Evolutionary conservation across 208 protist species (phyloP).

Genomic region (Leishmania braziliensis): DNA sequence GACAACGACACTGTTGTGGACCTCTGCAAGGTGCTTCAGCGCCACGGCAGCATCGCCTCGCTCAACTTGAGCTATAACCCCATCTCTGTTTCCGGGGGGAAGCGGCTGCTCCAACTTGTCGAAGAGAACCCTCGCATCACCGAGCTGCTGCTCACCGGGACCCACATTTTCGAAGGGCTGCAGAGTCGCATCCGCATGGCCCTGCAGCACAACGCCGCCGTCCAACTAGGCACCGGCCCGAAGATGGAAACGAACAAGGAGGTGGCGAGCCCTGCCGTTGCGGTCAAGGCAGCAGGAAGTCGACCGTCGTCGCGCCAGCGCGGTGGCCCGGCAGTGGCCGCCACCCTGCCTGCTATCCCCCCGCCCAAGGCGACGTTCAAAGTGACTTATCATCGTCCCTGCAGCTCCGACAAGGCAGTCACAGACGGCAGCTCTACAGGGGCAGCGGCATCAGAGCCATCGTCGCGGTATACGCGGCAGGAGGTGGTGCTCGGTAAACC

Average conservation of each 20-base stretch:
- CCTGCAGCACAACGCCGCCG: slow-evolving; percentile 42
- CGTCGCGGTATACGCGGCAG: slow-evolving; percentile 16
- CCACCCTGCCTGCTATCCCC: slow-evolving; percentile 1
- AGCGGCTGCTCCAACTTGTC: slow-evolving; percentile 71
- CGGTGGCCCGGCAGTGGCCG: background rate
- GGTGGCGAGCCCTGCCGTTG: background rate
- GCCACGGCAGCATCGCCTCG: slow-evolving; percentile 66
- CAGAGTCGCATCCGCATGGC: slow-evolving; percentile 61
- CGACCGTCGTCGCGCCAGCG: background rate
- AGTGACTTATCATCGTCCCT: slow-evolving; percentile 8
- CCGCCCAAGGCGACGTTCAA: slow-evolving; percentile 23
- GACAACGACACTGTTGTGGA: slow-evolving; percentile 70
- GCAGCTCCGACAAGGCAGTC: background rate
- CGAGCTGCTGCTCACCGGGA: slow-evolving; percentile 66
- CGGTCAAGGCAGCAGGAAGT: background rate
- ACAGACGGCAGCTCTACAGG: background rate
- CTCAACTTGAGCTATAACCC: slow-evolving; percentile 82
- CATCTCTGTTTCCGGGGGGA: slow-evolving; percentile 76
- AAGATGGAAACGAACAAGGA: slow-evolving; percentile 30
- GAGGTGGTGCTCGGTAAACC: slow-evolving; percentile 21
- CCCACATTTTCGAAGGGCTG: slow-evolving; percentile 79
- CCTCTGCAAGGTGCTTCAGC: slow-evolving; percentile 68
- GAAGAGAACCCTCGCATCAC: slow-evolving; percentile 76
- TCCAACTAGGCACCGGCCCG: slow-evolving; percentile 10
- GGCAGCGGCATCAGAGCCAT: background rate